Evolutionary conservation across 352 stramenopile genomes (phyloP).

Genomic region (Globisporangium polare): DNA sequence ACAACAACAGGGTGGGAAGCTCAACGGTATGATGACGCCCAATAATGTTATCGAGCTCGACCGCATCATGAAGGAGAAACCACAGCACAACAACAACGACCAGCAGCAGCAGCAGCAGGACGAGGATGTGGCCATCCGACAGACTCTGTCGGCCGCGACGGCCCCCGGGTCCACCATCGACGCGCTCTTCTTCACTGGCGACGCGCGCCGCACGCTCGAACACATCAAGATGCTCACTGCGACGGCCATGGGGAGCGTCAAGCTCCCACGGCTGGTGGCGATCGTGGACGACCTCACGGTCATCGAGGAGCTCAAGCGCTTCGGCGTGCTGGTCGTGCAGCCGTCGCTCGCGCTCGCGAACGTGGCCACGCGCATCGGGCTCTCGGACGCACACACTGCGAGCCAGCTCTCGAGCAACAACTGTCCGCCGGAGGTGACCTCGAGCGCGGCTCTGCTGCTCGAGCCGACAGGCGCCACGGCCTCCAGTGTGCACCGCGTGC

Average conservation of each 20-base stretch:
- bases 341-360: conserved; percentile 60
- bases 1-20: no score
- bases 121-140: conserved; percentile 1
- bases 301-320: conserved; percentile 33
- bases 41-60: conserved; percentile 3
- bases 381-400: conserved; percentile 21
- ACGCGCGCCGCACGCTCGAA: conserved; percentile 36
- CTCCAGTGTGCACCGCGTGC: background rate
- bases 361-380: conserved; percentile 56
- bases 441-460: background rate
- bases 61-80: background rate
- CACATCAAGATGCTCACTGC: conserved; percentile 27
- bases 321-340: conserved; percentile 54
- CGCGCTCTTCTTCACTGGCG: conserved; percentile 60
- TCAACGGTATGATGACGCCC: no score
- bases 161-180: conserved; percentile 37
- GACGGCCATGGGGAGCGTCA: conserved; percentile 29
- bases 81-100: background rate
- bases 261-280: conserved; percentile 52
- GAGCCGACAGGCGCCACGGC: background rate
- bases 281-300: conserved; percentile 36
- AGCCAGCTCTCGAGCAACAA: background rate
- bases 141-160: background rate
- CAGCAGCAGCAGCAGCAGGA: background rate
- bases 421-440: background rate